These are phyloP conservation scores for Cystofilobasidium capitatum DNA, from an alignment of 768 basidiomycete species.

Conservation along the genomic window DNA sequence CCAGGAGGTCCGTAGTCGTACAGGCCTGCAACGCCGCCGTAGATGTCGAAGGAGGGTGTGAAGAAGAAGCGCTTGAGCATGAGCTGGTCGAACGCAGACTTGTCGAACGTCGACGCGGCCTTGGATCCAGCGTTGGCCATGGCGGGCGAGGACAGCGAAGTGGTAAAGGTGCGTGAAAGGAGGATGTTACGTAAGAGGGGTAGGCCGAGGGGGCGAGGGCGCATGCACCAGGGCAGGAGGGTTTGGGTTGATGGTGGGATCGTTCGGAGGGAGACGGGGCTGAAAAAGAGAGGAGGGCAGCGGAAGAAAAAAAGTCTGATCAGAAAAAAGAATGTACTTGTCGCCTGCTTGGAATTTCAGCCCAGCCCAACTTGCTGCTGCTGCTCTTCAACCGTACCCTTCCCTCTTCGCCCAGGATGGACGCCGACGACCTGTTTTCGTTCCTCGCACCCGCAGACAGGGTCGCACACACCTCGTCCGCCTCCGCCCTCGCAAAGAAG, in stretches of 20 bases:
- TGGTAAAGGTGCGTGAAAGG: neutral
- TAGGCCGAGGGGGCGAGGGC: neutral
- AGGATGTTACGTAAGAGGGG: neutral
- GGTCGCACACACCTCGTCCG: constrained; percentile 29
- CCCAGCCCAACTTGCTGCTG: neutral
- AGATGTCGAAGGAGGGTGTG: constrained; percentile 97
- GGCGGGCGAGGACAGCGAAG: neutral
- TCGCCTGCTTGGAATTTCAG: neutral
- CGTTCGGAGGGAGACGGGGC: no score
- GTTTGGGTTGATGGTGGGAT: no score
- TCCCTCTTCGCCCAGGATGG: constrained; percentile 30
- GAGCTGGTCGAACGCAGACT: constrained; percentile 68
- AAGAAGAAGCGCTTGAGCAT: constrained; percentile 91
- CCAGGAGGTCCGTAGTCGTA: constrained; percentile 98
- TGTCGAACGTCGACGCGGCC: constrained; percentile 77
- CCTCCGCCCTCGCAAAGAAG: constrained; percentile 21
- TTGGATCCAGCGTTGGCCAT: constrained; percentile 52
- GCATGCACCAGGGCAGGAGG: neutral
- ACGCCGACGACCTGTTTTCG: constrained; percentile 52
- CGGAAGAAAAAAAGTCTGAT: neutral
- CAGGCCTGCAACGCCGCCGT: constrained; percentile 92
- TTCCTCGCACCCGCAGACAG: constrained; percentile 48
- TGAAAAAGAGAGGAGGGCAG: neutral
- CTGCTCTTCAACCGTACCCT: neutral
- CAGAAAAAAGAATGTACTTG: neutral